Evolutionary conservation across 2,329 filamentous ascomycete genomes (phyloP), one percentile per base, ranked within the genome.

Genomic region (Stemphylium beticola): DNA sequence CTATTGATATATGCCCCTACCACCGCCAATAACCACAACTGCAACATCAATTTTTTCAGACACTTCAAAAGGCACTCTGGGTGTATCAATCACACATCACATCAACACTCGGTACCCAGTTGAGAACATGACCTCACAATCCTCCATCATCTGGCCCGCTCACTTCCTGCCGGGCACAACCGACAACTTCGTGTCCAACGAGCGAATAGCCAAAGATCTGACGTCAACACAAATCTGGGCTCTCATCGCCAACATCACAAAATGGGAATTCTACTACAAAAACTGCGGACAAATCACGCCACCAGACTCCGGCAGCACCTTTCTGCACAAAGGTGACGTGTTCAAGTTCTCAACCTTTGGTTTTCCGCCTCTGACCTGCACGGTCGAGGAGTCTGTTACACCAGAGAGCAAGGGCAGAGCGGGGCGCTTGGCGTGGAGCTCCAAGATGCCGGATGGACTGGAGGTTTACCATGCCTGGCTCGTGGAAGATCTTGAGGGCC

Each of bases 321-420:
- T 55, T 33, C 58, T 75, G 1, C 53, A 66, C 18, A 63, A 70
- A 55, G 63, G 60, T 48, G 59, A 67, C 34, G 57, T 61, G 3
- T 76, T 75, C 57, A 65, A 66, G 18, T 75, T 75, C 57, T 63
- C 53, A n/a, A 75, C 74, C 1, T 76, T 76, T 15, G 71, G 73
- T 1, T 73, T 74, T 43, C 71, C 70, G 3, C 64, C 65, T 1
- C 52, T 75, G 12, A 60, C 64, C 3, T 74, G 70, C 49, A 56
- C 43, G n/a, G 55, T 62, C 2, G 49, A 54, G 24, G 61, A 66
- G 44, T 60, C 50, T 3, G 50, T 57, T 14, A 45, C 36, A 12
- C 64, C 65, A 4, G 37, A 43, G 15, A 54, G 65, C 4, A 58
- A 70, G 7, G 69, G 71, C n/a, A 61, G 53, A 1, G 51, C 58